Evolutionary conservation across 1,284 basidiomycete species (phyloP), one percentile per base, ranked within the genome.

Genomic region (Sporisorium sorghi): DNA sequence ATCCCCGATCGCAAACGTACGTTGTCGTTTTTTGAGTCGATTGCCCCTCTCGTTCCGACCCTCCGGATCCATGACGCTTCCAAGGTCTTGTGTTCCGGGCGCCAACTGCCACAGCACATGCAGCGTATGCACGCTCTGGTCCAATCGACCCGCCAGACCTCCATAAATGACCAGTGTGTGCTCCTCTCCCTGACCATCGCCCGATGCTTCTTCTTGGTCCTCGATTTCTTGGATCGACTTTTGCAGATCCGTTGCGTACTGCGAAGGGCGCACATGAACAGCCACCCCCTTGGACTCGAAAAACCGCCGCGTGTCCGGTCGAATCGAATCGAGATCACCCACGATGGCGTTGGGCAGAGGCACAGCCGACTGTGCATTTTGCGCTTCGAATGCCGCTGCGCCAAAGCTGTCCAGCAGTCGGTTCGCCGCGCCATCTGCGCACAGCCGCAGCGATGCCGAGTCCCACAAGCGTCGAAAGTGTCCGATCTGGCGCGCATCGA

Each of bases 361-460:
- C 7, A 67, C 48, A 37, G 53, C 39, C 6, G 56, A 19, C 8
- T 32, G 24, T 11, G 32, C 46, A 39, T 51, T 26, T 17, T 55
- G 50, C 12, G 14, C 43, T 17, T 50, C 68, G 46, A 72, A 76
- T 7, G 58, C 76, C 11, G 80, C 82, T n/a, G 79, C 71, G 35
- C 66, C 68, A 64, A 92, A 85, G 15, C 87, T 78, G 79, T 96
- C 93, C 75, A 90, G 89, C 23, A 98, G 86, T 21, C 93, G 88
- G 85, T 99, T 99, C 2, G 93, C 93, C 44, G 94, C 96, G 17
- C 96, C 96, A 81, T 98, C 96, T 0, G 96, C 96, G 84, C 95
- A 99, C 33, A 87, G 77, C 15, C 86, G 72, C 14, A 83, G 33
- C 14, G 65, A 72, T 5, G 84, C 85, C 72, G 72, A 48, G 5